A percentile compares a stretch with the other conserved stretches of the same genome.
These are phyloP conservation scores for Stentor coeruleus DNA, from an alignment of 73 alveolate genomes.

Conservation along the genomic window DNA sequence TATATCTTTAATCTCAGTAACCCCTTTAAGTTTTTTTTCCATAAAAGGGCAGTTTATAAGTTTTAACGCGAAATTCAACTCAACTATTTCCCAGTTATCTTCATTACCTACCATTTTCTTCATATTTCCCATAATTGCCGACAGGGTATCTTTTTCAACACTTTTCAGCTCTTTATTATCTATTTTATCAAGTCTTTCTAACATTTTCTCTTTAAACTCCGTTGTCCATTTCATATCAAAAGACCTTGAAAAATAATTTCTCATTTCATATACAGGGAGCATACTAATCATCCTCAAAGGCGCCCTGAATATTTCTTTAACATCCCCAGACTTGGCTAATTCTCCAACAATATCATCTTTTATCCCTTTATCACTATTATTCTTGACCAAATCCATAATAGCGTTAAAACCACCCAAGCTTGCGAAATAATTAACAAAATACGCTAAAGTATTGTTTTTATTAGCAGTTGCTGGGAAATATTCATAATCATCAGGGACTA, in stretches of 20 bases:
- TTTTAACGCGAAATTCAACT: constrained; percentile 49
- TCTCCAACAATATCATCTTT: too few species aligned
- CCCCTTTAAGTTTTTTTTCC: constrained; percentile 68
- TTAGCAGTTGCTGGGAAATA: background rate
- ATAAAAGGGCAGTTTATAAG: constrained; percentile 57
- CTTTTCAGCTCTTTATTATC: constrained; percentile 37
- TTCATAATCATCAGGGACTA: background rate
- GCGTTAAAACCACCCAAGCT: constrained; percentile 1
- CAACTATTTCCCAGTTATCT: too few species aligned
- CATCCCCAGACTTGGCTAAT: too few species aligned
- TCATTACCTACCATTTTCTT: constrained; percentile 10
- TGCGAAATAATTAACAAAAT: constrained; percentile 19
- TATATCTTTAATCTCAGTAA: constrained; percentile 62
- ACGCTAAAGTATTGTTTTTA: background rate
- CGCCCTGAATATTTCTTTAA: too few species aligned
- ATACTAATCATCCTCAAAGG: background rate
- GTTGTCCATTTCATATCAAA: constrained; percentile 18
- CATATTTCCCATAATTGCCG: constrained; percentile 21
- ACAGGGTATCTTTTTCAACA: constrained; percentile 33
- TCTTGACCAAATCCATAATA: background rate
- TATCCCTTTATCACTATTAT: too few species aligned
- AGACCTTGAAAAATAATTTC: background rate
- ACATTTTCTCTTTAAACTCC: constrained; percentile 12
- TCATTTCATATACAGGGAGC: background rate
- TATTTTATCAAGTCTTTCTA: constrained; percentile 31